phyloP scores from a whole-genome alignment of 345 rosid genomes.

The Populus deltoides region DNA sequence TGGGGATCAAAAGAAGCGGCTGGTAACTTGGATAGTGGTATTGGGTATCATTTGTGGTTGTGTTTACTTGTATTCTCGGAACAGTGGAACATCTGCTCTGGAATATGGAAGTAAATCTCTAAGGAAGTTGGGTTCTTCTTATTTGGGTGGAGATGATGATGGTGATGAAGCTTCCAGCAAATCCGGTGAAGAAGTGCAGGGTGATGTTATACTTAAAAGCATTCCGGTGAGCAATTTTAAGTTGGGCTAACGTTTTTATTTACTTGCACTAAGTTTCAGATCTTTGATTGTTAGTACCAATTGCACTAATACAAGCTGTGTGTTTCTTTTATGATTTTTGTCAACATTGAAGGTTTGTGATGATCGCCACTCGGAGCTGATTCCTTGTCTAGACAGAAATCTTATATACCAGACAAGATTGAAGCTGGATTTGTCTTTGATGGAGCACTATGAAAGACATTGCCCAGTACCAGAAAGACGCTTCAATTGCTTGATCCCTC shows the following conservation, averaged over 20 bases:
- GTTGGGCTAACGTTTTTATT: neutral
- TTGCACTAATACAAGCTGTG: neutral
- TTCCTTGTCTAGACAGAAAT: constrained; percentile 92
- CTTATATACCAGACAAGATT: constrained; percentile 89
- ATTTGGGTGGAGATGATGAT: constrained; percentile 80
- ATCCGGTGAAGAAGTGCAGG: constrained; percentile 47
- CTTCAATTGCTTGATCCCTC: constrained; percentile 95
- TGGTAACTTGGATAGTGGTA: constrained; percentile 51
- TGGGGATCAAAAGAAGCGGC: constrained; percentile 79
- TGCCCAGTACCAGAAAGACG: constrained; percentile 94
- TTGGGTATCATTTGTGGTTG: constrained; percentile 62
- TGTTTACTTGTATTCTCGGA: constrained; percentile 63
- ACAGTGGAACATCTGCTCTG: constrained; percentile 61
- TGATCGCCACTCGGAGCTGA: constrained; percentile 88
- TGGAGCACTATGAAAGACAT: constrained; percentile 99
- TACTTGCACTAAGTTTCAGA: neutral
- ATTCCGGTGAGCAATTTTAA: constrained; percentile 63
- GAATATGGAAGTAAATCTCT: constrained; percentile 67
- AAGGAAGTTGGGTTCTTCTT: constrained; percentile 77
- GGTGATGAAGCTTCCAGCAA: constrained; percentile 49
- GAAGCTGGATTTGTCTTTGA: constrained; percentile 86
- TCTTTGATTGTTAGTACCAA: constrained; percentile 9
- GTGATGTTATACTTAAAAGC: constrained; percentile 52
- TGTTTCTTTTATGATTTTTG: neutral
- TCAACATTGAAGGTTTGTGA: constrained; percentile 73